Evolutionary conservation across 148 eudicot species (phyloP).

Genomic region (Fagopyrum tataricum): DNA sequence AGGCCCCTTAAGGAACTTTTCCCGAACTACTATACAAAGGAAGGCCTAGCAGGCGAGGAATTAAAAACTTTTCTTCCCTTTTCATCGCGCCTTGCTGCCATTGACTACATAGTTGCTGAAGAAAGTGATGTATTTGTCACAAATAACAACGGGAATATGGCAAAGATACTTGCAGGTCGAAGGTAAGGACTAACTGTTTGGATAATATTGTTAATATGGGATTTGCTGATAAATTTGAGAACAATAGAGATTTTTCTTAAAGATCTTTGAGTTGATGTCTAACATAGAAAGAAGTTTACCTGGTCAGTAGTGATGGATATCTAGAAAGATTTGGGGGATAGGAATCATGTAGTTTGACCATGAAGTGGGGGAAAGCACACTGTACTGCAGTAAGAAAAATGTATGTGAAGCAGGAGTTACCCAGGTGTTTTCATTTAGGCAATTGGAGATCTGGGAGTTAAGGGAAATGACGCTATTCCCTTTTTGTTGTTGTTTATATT

Average conservation of each 20-base stretch:
- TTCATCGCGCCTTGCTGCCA: constrained; percentile 96
- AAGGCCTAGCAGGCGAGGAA: constrained; percentile 69
- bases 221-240: not conserved
- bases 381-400: not conserved
- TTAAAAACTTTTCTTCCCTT: constrained; percentile 64
- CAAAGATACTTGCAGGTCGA: constrained; percentile 93
- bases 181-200: constrained; percentile 37
- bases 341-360: not conserved
- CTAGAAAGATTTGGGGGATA: not conserved
- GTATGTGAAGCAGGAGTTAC: not conserved
- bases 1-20: constrained; percentile 81
- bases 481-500: not conserved
- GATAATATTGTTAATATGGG: not conserved
- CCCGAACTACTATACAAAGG: constrained; percentile 92
- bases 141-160: constrained; percentile 98
- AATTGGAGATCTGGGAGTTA: not conserved
- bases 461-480: not conserved
- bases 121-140: constrained; percentile 98
- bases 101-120: constrained; percentile 89
- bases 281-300: not conserved
- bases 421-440: not conserved
- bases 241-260: not conserved
- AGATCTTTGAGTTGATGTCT: not conserved
- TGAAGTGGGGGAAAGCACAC: not conserved
- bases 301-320: not conserved